phyloP scores from a whole-genome alignment of 306 rosid genomes.

The Pueraria montana region DNA sequence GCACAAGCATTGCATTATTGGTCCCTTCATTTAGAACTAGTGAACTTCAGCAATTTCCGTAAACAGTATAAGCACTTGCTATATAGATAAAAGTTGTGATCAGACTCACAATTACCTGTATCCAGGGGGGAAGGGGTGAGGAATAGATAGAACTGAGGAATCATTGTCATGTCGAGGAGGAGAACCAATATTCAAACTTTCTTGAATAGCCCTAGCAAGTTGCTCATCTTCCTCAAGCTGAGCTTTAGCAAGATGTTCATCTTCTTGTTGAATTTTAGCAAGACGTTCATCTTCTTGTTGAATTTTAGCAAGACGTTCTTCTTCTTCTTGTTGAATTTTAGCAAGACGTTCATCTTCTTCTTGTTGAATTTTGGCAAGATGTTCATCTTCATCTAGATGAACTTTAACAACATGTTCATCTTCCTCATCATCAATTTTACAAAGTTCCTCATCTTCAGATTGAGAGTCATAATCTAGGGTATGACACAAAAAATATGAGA shows the following conservation, averaged over 20 bases:
- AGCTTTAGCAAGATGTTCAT: slow-evolving; percentile 54
- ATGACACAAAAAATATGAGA: slow-evolving; percentile 40
- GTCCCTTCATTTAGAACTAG: slow-evolving; percentile 27
- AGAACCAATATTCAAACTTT: slow-evolving; percentile 69
- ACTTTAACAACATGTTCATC: slow-evolving; percentile 49
- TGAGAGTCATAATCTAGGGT: slow-evolving; percentile 64
- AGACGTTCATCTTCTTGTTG: slow-evolving; percentile 53
- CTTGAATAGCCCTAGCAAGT: slow-evolving; percentile 93
- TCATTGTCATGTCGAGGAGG: slow-evolving; percentile 69
- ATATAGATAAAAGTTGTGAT: slow-evolving; percentile 36
- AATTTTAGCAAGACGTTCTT: slow-evolving; percentile 45
- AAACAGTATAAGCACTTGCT: slow-evolving; percentile 11
- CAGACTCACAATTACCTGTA: slow-evolving; percentile 69
- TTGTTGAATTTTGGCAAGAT: slow-evolving; percentile 41
- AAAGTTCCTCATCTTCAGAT: slow-evolving; percentile 52
- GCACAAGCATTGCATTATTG: slow-evolving; percentile 5
- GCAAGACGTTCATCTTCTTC: slow-evolving; percentile 57
- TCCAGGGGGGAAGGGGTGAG: slow-evolving; percentile 68
- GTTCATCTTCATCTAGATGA: slow-evolving; percentile 52
- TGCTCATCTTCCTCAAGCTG: slow-evolving; percentile 90
- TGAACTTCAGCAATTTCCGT: slow-evolving; percentile 25
- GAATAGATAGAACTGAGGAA: slow-evolving; percentile 58
- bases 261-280: slow-evolving; percentile 44
- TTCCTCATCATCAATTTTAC: slow-evolving; percentile 25
- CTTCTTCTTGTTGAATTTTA: slow-evolving; percentile 53